Evolutionary conservation across 345 rosid genomes (phyloP).

Genomic region (Eucalyptus brandiana): DNA sequence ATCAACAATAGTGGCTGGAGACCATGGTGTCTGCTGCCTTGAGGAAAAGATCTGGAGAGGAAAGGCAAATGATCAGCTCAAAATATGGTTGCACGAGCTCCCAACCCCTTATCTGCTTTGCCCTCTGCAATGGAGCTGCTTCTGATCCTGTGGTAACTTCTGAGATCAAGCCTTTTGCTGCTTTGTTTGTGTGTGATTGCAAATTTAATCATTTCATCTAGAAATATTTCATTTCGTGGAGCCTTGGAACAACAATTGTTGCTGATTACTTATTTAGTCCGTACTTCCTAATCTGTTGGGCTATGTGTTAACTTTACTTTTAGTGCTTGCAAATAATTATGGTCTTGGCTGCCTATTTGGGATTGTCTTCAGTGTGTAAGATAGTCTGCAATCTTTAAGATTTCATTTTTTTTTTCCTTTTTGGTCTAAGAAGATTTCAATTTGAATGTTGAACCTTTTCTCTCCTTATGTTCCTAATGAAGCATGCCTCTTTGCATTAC

Average conservation of each 20-base stretch:
- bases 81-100: conserved; percentile 43
- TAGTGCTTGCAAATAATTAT: not conserved
- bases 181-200: not conserved
- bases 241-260: not conserved
- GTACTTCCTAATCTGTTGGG: not conserved
- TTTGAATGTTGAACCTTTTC: not conserved
- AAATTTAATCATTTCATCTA: not conserved
- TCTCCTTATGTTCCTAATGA: not conserved
- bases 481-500: not conserved
- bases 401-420: not conserved
- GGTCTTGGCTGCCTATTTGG: not conserved
- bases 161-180: not conserved
- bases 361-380: not conserved
- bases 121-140: conserved; percentile 75
- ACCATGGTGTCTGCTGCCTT: conserved; percentile 63
- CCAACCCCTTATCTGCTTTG: conserved; percentile 65
- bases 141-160: conserved; percentile 79
- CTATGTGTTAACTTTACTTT: not conserved
- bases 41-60: conserved; percentile 66
- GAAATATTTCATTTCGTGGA: not conserved
- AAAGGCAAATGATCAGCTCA: conserved; percentile 38
- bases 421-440: not conserved
- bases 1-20: conserved; percentile 63
- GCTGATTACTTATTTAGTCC: not conserved
- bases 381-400: not conserved